Evolutionary conservation across 306 rosid genomes (phyloP).

Genomic region (Psophocarpus tetragonolobus): DNA sequence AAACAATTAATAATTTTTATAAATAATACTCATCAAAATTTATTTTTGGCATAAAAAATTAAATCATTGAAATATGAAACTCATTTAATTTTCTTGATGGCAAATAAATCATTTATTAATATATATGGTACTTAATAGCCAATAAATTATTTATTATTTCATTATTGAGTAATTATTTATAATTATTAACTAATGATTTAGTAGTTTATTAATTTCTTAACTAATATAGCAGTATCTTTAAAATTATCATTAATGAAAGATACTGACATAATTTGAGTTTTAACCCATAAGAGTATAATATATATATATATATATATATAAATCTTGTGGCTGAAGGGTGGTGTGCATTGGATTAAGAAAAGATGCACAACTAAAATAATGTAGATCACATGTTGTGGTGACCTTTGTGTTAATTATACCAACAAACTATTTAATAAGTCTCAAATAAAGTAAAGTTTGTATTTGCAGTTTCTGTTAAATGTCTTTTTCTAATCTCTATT

Average conservation of each 20-base stretch:
- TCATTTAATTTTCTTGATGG: no score
- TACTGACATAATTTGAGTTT: background rate
- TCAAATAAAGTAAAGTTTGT: background rate
- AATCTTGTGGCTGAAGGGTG: background rate
- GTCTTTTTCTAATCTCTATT: background rate
- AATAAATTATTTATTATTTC: no score
- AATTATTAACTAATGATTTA: no score
- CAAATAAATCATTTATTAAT: no score
- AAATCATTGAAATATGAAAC: no score
- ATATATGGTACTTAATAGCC: no score
- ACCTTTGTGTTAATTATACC: background rate
- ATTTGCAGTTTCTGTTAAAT: background rate
- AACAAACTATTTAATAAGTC: background rate
- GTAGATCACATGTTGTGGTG: conserved; percentile 7
- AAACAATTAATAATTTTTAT: no score
- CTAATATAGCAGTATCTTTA: no score
- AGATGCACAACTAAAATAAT: background rate
- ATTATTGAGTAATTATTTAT: no score
- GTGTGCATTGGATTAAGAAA: background rate
- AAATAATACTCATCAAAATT: no score
- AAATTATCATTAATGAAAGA: background rate
- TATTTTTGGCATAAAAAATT: no score
- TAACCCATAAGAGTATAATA: background rate
- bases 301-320: background rate
- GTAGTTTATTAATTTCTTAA: no score